These are phyloP conservation scores for Talaromyces sp. DNA, from an alignment of 2,329 filamentous ascomycete species.

Conservation along the genomic window DNA sequence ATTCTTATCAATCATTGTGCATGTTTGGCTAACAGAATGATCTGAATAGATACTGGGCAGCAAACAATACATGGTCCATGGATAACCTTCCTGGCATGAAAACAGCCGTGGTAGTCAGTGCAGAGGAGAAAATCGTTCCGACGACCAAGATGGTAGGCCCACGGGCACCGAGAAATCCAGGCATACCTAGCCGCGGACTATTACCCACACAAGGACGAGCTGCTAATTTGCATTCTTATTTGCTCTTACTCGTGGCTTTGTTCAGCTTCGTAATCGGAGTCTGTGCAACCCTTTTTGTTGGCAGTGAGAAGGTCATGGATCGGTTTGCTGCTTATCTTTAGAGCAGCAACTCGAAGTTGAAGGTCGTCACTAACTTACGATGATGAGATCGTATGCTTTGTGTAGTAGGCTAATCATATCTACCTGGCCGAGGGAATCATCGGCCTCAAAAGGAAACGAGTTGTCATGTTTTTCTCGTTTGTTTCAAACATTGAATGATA, in stretches of 20 bases:
- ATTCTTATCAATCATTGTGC: not conserved
- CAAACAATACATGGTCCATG: slow-evolving; percentile 18
- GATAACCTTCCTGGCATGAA: slow-evolving; percentile 15
- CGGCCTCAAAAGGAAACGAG: not conserved
- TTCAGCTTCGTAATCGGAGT: slow-evolving; percentile 13
- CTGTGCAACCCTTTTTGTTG: slow-evolving; percentile 5
- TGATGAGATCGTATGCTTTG: not conserved
- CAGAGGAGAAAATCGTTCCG: slow-evolving; percentile 15
- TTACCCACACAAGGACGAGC: not conserved
- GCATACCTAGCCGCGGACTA: slow-evolving; percentile 2
- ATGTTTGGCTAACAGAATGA: too few species aligned
- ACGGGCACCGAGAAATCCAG: slow-evolving; percentile 9
- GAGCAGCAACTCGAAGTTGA: not conserved
- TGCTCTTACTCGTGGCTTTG: slow-evolving; percentile 12
- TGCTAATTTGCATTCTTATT: not conserved
- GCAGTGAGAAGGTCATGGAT: slow-evolving; percentile 1
- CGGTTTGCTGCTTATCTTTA: not conserved
- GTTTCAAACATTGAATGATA: not conserved
- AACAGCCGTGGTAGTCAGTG: slow-evolving; percentile 4
- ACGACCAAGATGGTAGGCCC: slow-evolving; percentile 17
- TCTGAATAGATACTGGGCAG: slow-evolving; percentile 15
- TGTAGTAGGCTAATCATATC: not conserved
- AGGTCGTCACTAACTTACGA: not conserved
- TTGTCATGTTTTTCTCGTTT: not conserved
- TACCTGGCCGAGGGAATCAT: not conserved